Evolutionary conservation across 208 protist species (phyloP).

Genomic region (Acanthamoeba castellanii): DNA sequence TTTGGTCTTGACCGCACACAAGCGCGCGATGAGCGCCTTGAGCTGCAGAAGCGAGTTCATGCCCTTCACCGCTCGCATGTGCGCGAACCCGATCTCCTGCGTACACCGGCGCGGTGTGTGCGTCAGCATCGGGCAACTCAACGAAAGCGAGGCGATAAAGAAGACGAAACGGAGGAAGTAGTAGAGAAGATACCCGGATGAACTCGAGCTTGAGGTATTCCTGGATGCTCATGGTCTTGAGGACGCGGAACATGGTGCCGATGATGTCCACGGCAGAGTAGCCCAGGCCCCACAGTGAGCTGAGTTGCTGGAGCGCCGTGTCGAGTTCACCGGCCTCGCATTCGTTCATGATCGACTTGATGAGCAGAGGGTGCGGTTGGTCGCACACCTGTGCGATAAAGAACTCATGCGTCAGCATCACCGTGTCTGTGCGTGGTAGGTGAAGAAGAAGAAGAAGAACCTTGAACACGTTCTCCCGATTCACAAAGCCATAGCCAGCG

Average conservation of each 20-base stretch:
- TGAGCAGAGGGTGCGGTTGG: slow-evolving; percentile 97
- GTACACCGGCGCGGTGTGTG: not conserved
- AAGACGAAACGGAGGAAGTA: not conserved
- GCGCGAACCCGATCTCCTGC: slow-evolving; percentile 90
- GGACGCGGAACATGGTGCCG: slow-evolving; percentile 95
- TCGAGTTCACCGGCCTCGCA: slow-evolving; percentile 92
- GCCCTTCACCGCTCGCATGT: slow-evolving; percentile 91
- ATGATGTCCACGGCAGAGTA: slow-evolving; percentile 98
- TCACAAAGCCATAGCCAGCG: slow-evolving; percentile 96
- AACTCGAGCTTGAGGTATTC: slow-evolving; percentile 91
- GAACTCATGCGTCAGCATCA: too few species aligned
- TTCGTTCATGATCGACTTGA: slow-evolving; percentile 93
- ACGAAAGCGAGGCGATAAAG: too few species aligned
- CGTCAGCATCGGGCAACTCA: not conserved
- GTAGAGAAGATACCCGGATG: slow-evolving; percentile 81
- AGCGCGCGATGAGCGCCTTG: slow-evolving; percentile 86
- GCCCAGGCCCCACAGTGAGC: slow-evolving; percentile 92
- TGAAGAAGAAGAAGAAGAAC: slow-evolving; percentile 82
- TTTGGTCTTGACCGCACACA: slow-evolving; percentile 78
- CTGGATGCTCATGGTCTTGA: slow-evolving; percentile 81
- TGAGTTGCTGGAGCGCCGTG: slow-evolving; percentile 89
- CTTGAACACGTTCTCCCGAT: slow-evolving; percentile 98
- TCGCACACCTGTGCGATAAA: slow-evolving; percentile 92
- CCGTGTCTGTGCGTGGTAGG: not conserved
- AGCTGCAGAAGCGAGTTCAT: slow-evolving; percentile 91